These are phyloP conservation scores for Garcia nutans DNA, from an alignment of 345 rosid genomes.

Conservation along the genomic window DNA sequence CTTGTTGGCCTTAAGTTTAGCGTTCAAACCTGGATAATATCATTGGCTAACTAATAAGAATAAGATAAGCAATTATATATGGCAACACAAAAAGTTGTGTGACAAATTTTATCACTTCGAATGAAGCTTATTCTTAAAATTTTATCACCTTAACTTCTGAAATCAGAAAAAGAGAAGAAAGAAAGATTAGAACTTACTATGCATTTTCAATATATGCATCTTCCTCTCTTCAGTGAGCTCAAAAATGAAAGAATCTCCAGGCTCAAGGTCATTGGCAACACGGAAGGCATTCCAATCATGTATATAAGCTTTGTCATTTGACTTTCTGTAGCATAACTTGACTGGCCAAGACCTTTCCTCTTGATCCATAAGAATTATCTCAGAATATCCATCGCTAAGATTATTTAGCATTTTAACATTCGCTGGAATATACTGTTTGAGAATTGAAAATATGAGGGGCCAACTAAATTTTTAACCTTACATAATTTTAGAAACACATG, in stretches of 20 bases:
- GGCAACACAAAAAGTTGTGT: too few species aligned
- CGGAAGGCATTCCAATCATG: constrained; percentile 18
- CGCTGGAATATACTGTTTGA: constrained; percentile 15
- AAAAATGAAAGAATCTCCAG: constrained; percentile 16
- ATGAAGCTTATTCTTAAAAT: neutral
- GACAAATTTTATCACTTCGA: neutral
- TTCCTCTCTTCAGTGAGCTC: constrained; percentile 7
- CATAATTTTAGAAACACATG: neutral
- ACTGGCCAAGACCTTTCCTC: constrained; percentile 18
- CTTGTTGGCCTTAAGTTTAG: neutral
- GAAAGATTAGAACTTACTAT: neutral
- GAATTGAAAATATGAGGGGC: neutral
- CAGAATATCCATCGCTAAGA: neutral
- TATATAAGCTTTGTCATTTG: neutral
- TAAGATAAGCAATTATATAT: neutral
- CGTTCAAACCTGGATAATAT: neutral
- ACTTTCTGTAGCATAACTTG: neutral
- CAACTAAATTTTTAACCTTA: neutral
- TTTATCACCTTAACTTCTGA: neutral
- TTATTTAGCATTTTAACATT: constrained; percentile 3
- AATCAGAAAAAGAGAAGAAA: neutral
- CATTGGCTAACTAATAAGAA: neutral
- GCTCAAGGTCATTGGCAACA: constrained; percentile 5
- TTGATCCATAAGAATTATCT: constrained; percentile 14
- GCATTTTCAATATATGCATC: constrained; percentile 5